A percentile compares a stretch with the other conserved stretches of the same genome.
These are phyloP conservation scores for Saccharomyces paradoxus DNA, from an alignment of 805 yeast species.

Conservation along the genomic window DNA sequence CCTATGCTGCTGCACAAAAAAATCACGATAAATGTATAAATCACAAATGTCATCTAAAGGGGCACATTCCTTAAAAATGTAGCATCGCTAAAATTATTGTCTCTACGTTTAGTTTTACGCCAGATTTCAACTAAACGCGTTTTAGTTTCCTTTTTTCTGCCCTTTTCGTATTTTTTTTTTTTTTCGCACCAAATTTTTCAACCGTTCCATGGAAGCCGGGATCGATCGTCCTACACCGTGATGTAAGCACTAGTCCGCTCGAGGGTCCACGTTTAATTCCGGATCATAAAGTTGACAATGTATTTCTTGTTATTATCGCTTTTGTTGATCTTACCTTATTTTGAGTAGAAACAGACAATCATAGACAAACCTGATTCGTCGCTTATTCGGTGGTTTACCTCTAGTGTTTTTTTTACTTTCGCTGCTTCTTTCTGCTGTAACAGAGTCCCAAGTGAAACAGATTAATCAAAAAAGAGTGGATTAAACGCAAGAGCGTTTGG, in stretches of 20 bases:
- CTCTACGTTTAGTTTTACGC: neutral
- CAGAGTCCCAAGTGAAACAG: neutral
- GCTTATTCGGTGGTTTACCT: neutral
- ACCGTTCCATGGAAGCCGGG: neutral
- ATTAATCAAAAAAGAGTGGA: neutral
- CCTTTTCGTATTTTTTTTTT: neutral
- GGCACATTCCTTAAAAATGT: neutral
- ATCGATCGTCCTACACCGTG: neutral
- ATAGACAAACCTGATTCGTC: neutral
- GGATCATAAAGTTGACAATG: neutral
- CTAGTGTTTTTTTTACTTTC: neutral
- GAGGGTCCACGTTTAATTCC: neutral
- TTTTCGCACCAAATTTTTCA: neutral
- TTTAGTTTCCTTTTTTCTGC: neutral
- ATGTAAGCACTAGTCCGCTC: neutral
- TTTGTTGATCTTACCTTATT: neutral
- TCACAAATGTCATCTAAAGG: neutral
- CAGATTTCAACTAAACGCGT: neutral
- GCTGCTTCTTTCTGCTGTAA: neutral
- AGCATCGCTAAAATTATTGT: neutral
- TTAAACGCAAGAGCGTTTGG: neutral
- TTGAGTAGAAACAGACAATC: neutral
- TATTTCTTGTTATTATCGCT: neutral
- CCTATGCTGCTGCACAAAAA: neutral
- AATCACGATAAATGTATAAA: neutral